Base-by-base conservation (phyloP, 139 green algal genomes). In the Chlamydomonas schloesseri region DNA sequence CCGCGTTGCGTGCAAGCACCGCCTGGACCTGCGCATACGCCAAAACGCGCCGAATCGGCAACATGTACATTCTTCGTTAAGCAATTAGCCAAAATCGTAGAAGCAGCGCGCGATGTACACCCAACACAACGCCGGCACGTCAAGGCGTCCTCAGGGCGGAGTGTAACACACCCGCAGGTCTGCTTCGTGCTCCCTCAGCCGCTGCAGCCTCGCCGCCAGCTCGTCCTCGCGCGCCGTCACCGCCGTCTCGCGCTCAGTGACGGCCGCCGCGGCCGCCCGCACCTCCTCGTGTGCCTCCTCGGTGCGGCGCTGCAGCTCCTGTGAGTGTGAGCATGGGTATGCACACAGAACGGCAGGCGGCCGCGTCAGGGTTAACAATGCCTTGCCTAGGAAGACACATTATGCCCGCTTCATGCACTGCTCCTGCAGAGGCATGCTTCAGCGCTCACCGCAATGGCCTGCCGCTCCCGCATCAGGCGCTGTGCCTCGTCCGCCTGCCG, bases 141-240 rank as follows among this genome's bases (percentile, higher is more conserved):
- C n/a, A n/a, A n/a, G n/a, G n/a, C n/a, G n/a, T n/a, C n/a, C n/a
- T n/a, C n/a, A n/a, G n/a, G n/a, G n/a, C n/a, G n/a, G n/a, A n/a
- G n/a, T n/a, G n/a, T n/a, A 10, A 11, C 17, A 3, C 42, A 74
- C 80, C 67, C 33, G 26, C 50, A 57, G 33, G 29, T 77, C 67
- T 17, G 37, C 67, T 20, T 36, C 68, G 34, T 76, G 67, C 65
- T 68, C 67, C 46, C 31, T 4, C 77, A 84, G 77, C n/a, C 80
- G 67, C 23, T 37, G 53, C 34, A 71, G 23, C 14, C 70, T 53
- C 5, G 69, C 81, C 68, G 71, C 53, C 53, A 87, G 69, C 69
- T 78, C 69, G 53, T 87, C 81, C 55, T 87, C 81, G 6, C 69
- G 53, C 4, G 69, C 81, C 20, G 81, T 34, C 53, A 87, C 81